These are phyloP conservation scores for Pyracantha coccinea DNA, from an alignment of 331 rosid species.

Conservation along the genomic window DNA sequence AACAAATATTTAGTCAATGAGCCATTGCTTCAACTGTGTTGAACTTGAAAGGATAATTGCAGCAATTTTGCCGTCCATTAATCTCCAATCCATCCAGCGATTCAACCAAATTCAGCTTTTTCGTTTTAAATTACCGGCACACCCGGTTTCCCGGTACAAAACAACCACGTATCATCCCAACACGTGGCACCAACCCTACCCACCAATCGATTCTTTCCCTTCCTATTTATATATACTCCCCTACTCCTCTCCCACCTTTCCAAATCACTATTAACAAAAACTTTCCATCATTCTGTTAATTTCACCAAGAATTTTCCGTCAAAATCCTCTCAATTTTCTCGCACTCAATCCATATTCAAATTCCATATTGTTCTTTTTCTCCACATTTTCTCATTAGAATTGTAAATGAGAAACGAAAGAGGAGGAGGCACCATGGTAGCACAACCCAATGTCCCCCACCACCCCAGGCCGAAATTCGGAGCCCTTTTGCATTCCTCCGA, in stretches of 20 bases:
- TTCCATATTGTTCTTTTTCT: background rate
- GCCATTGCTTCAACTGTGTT: no score
- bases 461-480: slow-evolving; percentile 35
- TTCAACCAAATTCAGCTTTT: background rate
- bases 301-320: background rate
- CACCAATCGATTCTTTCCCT: background rate
- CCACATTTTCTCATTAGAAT: background rate
- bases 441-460: slow-evolving; percentile 7
- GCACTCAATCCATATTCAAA: background rate
- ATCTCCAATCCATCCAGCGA: background rate
- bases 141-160: slow-evolving; percentile 27
- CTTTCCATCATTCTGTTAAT: background rate
- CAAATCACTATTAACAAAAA: background rate
- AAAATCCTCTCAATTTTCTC: background rate
- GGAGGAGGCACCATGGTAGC: slow-evolving; percentile 35
- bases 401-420: slow-evolving; percentile 33
- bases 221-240: slow-evolving; percentile 8
- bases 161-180: slow-evolving; percentile 2
- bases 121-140: slow-evolving; percentile 25
- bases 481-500: slow-evolving; percentile 46
- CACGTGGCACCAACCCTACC: slow-evolving; percentile 44
- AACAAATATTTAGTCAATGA: no score
- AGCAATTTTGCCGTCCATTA: background rate
- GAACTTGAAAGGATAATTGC: no score
- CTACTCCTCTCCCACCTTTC: background rate